phyloP scores from a whole-genome alignment of 78 protist genomes.

The Bodo saltans region DNA sequence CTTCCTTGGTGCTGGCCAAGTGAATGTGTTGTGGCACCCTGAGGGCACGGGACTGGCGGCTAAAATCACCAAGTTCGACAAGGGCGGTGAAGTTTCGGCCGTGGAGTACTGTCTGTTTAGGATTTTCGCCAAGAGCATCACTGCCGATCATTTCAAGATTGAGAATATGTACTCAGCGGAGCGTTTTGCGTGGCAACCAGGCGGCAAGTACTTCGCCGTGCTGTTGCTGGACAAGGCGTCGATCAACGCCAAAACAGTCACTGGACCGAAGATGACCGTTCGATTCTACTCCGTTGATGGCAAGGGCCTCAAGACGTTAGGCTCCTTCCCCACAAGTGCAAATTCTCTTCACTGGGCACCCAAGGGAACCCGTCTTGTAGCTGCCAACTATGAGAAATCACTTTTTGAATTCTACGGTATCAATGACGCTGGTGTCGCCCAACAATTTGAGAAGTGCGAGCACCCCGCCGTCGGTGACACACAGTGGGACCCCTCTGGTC shows the following conservation, averaged over 20 bases:
- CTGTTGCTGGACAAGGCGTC: too few relatives aligned
- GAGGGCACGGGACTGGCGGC: slow-evolving; percentile 42
- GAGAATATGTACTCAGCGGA: slow-evolving; percentile 11
- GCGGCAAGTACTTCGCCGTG: slow-evolving; percentile 53
- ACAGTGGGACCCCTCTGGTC: slow-evolving; percentile 92
- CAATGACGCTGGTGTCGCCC: slow-evolving; percentile 43
- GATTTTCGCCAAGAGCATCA: slow-evolving; percentile 57
- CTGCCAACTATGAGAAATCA: slow-evolving; percentile 1
- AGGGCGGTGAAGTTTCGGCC: too few relatives aligned
- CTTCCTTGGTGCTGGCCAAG: slow-evolving; percentile 60
- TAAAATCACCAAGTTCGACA: slow-evolving; percentile 10
- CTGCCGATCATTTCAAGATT: slow-evolving; percentile 60
- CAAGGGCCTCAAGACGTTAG: slow-evolving; percentile 29
- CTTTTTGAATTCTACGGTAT: slow-evolving; percentile 65
- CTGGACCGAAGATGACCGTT: slow-evolving; percentile 15
- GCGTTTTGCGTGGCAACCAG: slow-evolving; percentile 70
- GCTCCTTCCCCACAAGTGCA: slow-evolving; percentile 31
- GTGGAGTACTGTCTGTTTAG: slow-evolving; percentile 76
- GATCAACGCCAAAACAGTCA: slow-evolving; percentile 38
- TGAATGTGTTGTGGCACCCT: slow-evolving; percentile 59
- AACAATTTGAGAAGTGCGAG: slow-evolving; percentile 63
- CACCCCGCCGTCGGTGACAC: slow-evolving; percentile 70
- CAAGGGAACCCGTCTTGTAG: slow-evolving; percentile 10
- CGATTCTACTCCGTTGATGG: not conserved
- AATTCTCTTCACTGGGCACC: slow-evolving; percentile 46